Base-by-base conservation (phyloP, 495 filamentous ascomycete species). In the Aspergillus homomorphus region DNA sequence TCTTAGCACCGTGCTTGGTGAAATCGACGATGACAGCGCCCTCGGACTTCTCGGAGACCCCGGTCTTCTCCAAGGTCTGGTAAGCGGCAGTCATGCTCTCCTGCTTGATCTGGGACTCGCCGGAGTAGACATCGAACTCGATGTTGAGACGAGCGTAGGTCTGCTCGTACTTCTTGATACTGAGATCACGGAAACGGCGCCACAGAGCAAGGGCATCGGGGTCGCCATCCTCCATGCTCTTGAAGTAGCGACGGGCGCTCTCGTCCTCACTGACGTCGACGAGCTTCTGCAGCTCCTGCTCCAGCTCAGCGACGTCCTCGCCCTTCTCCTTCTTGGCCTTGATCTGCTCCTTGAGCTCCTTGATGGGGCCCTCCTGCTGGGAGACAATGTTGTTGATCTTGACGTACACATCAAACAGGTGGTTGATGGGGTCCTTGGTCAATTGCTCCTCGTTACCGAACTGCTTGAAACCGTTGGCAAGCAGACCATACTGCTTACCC, bases 11-110 rank as follows among this genome's bases (percentile, higher is more conserved):
- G 58, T 91, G 84, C 70, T 92, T 91, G 51, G 82, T 82, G 61
- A 98, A 89, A 71, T 98, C 89, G 56, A 96, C 85, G 60, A 97
- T 89, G 51, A 90, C 78, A 43, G 94, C 94, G 42, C 94, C 94
- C 30, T 97, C 84, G 30, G 91, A 92, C 66, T 89, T 83, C 70
- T 92, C 86, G 0, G 87, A 86, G 26, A 96, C 82, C 14, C 84
- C 83, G 61, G 82, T 84, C 54, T 89, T 84, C 67, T 83, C 79
- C 82, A 97, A 84, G 22, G 77, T 70, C 53, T 80, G 66, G 54
- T 76, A 75, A 26, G 84, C 87, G 16, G 83, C 78, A 54, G 76
- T 75, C 90, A 98, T 96, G 60, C 84, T 85, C 67, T 90, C 89
- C 62, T 87, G 83, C 56, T 84, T 83, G 52, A 98, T 89, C 67